Evolutionary conservation across 306 rosid genomes (phyloP).

Genomic region (Gleditsia sinensis): DNA sequence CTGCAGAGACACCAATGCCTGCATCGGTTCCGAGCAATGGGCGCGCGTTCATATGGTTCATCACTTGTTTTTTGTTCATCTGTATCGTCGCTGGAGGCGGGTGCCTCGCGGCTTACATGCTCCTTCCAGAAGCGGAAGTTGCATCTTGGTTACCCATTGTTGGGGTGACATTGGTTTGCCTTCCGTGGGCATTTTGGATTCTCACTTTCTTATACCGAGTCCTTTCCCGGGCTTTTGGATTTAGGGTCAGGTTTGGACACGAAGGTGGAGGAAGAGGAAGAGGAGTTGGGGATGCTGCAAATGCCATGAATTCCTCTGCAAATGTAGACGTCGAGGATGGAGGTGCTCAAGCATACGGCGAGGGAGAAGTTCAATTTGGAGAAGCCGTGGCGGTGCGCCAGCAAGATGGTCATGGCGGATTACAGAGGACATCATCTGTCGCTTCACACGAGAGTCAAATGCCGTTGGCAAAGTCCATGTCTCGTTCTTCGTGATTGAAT

Average conservation of each 20-base stretch:
- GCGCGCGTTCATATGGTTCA: conserved; percentile 63
- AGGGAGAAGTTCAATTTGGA: too few species aligned
- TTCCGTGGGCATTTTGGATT: conserved; percentile 90
- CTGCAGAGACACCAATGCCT: conserved; percentile 52
- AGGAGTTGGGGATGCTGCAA: conserved; percentile 1
- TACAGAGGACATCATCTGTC: conserved; percentile 33
- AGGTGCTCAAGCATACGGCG: background rate
- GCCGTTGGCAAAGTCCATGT: conserved; percentile 61
- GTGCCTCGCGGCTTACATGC: conserved; percentile 56
- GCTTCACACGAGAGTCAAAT: conserved; percentile 70
- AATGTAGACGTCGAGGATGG: conserved; percentile 32
- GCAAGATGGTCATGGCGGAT: background rate
- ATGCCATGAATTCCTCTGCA: background rate
- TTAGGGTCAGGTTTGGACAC: conserved; percentile 20
- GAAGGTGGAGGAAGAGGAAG: background rate
- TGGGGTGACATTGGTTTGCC: conserved; percentile 66
- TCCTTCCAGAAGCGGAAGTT: conserved; percentile 48
- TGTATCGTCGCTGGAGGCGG: conserved; percentile 59
- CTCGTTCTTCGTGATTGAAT: conserved; percentile 34
- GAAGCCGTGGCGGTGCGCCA: background rate
- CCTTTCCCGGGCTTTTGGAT: conserved; percentile 54
- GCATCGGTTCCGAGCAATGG: conserved; percentile 48
- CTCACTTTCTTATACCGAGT: conserved; percentile 66
- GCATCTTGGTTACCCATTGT: conserved; percentile 53
- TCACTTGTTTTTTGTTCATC: conserved; percentile 46